A percentile compares a stretch with the other conserved stretches of the same genome.
These are phyloP conservation scores for Fragilariopsis cylindrus DNA, from an alignment of 108 stramenopile genomes.

Conservation along the genomic window DNA sequence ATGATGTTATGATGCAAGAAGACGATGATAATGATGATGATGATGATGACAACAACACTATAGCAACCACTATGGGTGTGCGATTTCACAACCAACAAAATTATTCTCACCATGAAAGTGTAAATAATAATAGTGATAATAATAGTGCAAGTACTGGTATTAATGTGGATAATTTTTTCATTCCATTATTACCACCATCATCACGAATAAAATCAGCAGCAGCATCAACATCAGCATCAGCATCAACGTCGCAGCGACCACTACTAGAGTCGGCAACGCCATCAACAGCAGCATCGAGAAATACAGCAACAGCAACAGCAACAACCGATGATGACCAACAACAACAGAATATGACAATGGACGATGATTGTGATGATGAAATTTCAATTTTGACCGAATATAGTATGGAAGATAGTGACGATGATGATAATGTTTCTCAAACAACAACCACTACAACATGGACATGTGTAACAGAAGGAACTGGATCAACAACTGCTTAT, in stretches of 20 bases:
- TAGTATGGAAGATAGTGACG: slow-evolving; percentile 10
- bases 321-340: not conserved
- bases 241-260: not conserved
- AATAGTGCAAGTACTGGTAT: not conserved
- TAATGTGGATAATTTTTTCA: not conserved
- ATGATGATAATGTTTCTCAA: slow-evolving; percentile 3
- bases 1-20: not conserved
- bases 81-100: not conserved
- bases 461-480: slow-evolving; percentile 5
- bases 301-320: not conserved
- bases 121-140: not conserved
- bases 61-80: slow-evolving; percentile 28
- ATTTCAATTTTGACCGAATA: slow-evolving; percentile 14
- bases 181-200: not conserved
- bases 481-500: not conserved
- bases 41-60: slow-evolving; percentile 15
- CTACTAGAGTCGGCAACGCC: not conserved
- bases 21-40: slow-evolving; percentile 12
- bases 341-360: not conserved
- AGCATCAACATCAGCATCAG: not conserved
- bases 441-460: not conserved
- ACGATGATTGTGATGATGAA: not conserved
- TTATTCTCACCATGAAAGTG: not conserved
- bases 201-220: not conserved
- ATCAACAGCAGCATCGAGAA: not conserved